Evolutionary conservation across 2,329 filamentous ascomycete species (phyloP).

Genomic region (Colletotrichum tropicicola): DNA sequence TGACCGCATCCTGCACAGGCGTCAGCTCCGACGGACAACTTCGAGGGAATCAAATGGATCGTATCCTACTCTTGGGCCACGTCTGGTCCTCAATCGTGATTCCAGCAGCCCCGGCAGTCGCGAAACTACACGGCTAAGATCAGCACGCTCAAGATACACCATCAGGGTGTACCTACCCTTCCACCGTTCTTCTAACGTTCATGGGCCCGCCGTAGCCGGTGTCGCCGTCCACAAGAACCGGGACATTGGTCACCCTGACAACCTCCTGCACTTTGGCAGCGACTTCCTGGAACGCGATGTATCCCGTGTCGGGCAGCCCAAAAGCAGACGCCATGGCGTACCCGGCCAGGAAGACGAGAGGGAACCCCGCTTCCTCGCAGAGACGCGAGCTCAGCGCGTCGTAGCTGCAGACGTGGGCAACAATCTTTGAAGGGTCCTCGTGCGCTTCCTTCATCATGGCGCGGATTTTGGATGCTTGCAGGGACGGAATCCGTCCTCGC

Average conservation of each 20-base stretch:
- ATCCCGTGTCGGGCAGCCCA: slow-evolving; percentile 56
- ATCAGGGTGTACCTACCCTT: slow-evolving; percentile 40
- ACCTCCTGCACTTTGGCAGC: slow-evolving; percentile 54
- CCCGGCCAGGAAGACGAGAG: slow-evolving; percentile 52
- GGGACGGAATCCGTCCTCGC: slow-evolving; percentile 46
- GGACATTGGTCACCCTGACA: slow-evolving; percentile 45
- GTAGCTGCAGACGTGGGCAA: slow-evolving; percentile 53
- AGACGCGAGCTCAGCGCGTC: slow-evolving; percentile 53
- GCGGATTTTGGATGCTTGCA: slow-evolving; percentile 39
- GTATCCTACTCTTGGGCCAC: slow-evolving; percentile 54
- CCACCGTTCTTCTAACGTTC: slow-evolving; percentile 55
- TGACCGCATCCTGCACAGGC: slow-evolving; percentile 40
- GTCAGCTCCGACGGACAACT: not conserved
- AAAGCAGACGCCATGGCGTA: slow-evolving; percentile 50
- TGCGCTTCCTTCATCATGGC: slow-evolving; percentile 49
- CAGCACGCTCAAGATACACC: not conserved
- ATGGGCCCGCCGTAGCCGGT: slow-evolving; percentile 57
- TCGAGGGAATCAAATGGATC: not conserved
- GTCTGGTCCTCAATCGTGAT: slow-evolving; percentile 57
- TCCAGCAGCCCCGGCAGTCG: slow-evolving; percentile 47
- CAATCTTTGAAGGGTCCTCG: slow-evolving; percentile 50
- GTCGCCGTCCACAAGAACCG: slow-evolving; percentile 55
- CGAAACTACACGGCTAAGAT: slow-evolving; percentile 27
- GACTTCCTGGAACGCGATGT: slow-evolving; percentile 57
- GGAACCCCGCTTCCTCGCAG: slow-evolving; percentile 55